Evolutionary conservation across 805 yeast species (phyloP).

Genomic region (Cyberlindnera veronae): DNA sequence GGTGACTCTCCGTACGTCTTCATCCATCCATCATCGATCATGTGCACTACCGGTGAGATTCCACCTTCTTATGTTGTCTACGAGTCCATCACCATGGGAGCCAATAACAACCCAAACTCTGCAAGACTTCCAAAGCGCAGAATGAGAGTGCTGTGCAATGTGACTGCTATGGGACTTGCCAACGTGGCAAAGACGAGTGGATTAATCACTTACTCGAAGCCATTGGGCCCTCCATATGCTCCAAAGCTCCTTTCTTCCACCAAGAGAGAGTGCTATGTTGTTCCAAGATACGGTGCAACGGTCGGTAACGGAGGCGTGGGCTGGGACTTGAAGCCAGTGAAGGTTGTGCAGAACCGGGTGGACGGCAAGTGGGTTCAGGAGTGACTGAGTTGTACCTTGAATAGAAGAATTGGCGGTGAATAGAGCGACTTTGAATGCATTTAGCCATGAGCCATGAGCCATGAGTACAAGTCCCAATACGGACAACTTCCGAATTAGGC

Average conservation of each 20-base stretch:
- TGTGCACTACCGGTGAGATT: constrained; percentile 54
- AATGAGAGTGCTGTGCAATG: constrained; percentile 73
- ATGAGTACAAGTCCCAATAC: too few species aligned
- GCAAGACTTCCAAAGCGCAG: constrained; percentile 47
- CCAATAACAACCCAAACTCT: constrained; percentile 42
- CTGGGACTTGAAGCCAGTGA: constrained; percentile 84
- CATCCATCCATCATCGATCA: constrained; percentile 75
- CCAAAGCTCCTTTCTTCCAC: constrained; percentile 64
- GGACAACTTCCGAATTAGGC: not conserved
- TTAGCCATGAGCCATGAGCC: too few species aligned
- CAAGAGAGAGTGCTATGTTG: constrained; percentile 82
- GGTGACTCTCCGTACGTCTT: constrained; percentile 57
- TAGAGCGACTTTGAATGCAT: not conserved
- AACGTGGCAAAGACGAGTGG: constrained; percentile 73
- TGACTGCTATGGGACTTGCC: constrained; percentile 70
- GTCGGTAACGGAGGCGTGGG: constrained; percentile 83
- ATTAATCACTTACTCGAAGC: constrained; percentile 81
- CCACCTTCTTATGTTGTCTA: constrained; percentile 83
- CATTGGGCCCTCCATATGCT: constrained; percentile 86
- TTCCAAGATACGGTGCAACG: constrained; percentile 85
- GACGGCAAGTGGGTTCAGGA: constrained; percentile 63
- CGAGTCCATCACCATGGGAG: constrained; percentile 57
- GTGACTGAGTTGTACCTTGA: constrained; percentile 11
- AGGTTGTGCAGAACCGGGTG: constrained; percentile 66
- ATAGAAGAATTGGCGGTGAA: too few species aligned